Evolutionary conservation across 2,329 filamentous ascomycete species (phyloP), one percentile per base, ranked within the genome.

Genomic region (Didymella glomerata): DNA sequence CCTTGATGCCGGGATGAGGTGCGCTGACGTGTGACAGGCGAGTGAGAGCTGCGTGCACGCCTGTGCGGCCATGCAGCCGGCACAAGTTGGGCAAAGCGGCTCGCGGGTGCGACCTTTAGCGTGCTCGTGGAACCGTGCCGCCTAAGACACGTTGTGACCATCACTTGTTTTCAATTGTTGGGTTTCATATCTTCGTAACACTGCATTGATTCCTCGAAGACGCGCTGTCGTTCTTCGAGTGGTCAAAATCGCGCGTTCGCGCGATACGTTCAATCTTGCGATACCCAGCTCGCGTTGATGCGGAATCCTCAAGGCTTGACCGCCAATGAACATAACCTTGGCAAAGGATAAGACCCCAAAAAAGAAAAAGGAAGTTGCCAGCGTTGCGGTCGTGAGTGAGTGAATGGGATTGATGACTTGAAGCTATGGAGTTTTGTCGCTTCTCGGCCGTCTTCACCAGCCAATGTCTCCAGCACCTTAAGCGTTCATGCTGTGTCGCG

Each of bases 11-110:
- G 53, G 58, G 34, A 56, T 38, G 44, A 57, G 27, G 49, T 57
- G 58, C 46, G 58, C 48, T 57, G 58, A 61, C 58, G 58, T 61
- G 58, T 61, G 58, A 61, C 58, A 48, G 51, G 51, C 46, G 46
- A 54, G 46, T 32, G 42, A 45, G 52, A 54, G 57, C 52, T 60
- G 52, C 48, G 50, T 49, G 57, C 51, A 60, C 30, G 45, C 45
- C 53, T 54, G 49, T 45, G 49, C 56, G 38, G 42, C 45, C 10
- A 46, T 59, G 49, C 56, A 49, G 30, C 56, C 50, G 40, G 32
- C 40, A 46, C 18, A 30, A 41, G 25, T 45, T 46, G n/a, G 56
- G 56, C 20, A 53, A 53, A 34, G 55, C 22, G 34, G 20, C 48
- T 53, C 38, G 44, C 32, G 53, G 38, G 40, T 45, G 36, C 36